Base-by-base conservation (phyloP, 805 yeast genomes). In the Kurtzmaniella cleridarum region DNA sequence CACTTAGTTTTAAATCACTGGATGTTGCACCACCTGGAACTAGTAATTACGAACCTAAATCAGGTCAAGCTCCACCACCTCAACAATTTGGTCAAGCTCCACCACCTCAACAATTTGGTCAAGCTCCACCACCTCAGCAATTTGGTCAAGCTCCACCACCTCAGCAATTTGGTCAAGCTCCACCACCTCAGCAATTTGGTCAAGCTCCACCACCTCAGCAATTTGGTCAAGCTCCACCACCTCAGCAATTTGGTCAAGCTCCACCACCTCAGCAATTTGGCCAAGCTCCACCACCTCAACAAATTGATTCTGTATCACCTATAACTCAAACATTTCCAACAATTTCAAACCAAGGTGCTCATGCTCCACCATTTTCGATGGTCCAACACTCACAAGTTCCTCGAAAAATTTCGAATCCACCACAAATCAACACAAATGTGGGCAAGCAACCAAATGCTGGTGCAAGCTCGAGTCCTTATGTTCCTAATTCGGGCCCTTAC, bases 401-500 rank as follows among this genome's bases (percentile, higher is more conserved):
- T n/a, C 39, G 38, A 10, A 33, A 34, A 24, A 23, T 35, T 8
- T 38, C 49, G 6, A 28, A 38, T 15, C 36, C 46, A n/a, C 17
- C 24, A 11, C 27, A 24, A 2, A 41, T 51, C 35, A 61, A 61
- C 38, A 59, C 64, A 2, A 54, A 51, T 37, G 49, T 60, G 7
- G 40, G 54, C 9, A 47, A 51, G 36, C 35, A 38, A 5, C 41
- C 47, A 15, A 55, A 55, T 6, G 41, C 50, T 23, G 46, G 49
- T 32, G 47, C 62, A 18, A 45, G 55, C 26, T 40, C 54, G 15
- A 64, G 71, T 40, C 72, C 73, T 2, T 68, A 68, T 44, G 66
- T 68, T 9, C 74, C 74, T 1, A 56, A 59, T 34, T 55, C 69
- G 9, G 74, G 74, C 6, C 74, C 72, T 2, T 68, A 68, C 41